phyloP scores from a whole-genome alignment of 164 flowering plant species.

The Magnolia kwangsiensis region DNA sequence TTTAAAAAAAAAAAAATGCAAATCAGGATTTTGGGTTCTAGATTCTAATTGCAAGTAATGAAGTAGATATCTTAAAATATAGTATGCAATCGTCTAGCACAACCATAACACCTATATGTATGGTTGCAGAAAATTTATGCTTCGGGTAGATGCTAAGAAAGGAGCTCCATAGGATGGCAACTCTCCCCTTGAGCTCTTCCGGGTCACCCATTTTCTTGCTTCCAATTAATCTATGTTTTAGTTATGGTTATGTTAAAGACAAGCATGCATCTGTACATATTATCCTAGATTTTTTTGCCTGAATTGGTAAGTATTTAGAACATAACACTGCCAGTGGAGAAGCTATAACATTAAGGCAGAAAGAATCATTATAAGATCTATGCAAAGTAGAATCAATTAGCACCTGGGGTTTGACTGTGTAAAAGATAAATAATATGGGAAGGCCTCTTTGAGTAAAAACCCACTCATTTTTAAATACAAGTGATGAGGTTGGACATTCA shows the following conservation, averaged over 20 bases:
- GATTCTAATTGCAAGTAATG: background rate
- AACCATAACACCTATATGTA: background rate
- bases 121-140: constrained; percentile 88
- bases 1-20: no score
- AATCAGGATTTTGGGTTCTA: background rate
- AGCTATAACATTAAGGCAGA: no score
- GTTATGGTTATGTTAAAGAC: background rate
- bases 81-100: background rate
- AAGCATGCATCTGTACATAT: background rate
- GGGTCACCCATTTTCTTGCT: constrained; percentile 37
- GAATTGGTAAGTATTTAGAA: background rate
- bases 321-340: no score
- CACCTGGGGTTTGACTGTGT: no score
- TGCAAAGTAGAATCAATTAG: no score
- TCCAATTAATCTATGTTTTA: background rate
- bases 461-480: no score
- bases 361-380: no score
- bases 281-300: background rate
- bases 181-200: constrained; percentile 87
- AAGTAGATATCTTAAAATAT: background rate
- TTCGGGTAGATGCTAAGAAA: constrained; percentile 92
- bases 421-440: no score
- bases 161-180: constrained; percentile 95
- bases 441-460: no score
- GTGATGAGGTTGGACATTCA: no score